Conservation (phyloP, 495 filamentous ascomycete genomes). For the Penicillium egyptiacum region DNA sequence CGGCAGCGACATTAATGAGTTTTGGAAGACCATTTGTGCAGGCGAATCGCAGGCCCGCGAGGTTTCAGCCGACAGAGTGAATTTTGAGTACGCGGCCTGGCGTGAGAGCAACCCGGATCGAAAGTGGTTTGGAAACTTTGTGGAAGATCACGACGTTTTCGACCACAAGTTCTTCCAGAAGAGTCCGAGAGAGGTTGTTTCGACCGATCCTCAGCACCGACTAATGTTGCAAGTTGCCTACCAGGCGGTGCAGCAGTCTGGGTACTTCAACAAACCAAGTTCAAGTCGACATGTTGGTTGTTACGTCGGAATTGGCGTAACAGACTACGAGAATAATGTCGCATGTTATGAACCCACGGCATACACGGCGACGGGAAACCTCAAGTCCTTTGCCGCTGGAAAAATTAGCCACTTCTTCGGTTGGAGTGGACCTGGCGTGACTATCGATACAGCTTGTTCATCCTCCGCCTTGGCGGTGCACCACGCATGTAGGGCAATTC, state of each 20-base stretch:
- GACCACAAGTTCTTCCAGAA: slow-evolving; percentile 56
- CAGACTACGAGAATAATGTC: slow-evolving; percentile 41
- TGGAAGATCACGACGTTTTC: slow-evolving; percentile 40
- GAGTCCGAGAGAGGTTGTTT: slow-evolving; percentile 43
- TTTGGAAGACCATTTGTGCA: slow-evolving; percentile 34
- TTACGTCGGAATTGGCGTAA: slow-evolving; percentile 31
- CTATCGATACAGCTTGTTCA: slow-evolving; percentile 47
- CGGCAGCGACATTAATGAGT: slow-evolving; percentile 38
- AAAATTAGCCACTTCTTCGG: slow-evolving; percentile 38
- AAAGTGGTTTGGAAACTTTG: slow-evolving; percentile 34
- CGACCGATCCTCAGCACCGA: slow-evolving; percentile 54
- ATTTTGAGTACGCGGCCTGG: slow-evolving; percentile 13
- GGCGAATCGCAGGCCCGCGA: slow-evolving; percentile 39
- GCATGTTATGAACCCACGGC: slow-evolving; percentile 32
- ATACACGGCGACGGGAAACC: slow-evolving; percentile 32
- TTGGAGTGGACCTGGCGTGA: slow-evolving; percentile 42
- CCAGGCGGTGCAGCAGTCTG: slow-evolving; percentile 45
- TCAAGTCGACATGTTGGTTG: slow-evolving; percentile 19
- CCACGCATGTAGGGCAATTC: slow-evolving; percentile 34
- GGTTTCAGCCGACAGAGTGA: slow-evolving; percentile 33
- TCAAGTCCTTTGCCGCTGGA: slow-evolving; percentile 27
- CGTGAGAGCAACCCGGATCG: slow-evolving; percentile 28
- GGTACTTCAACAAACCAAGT: slow-evolving; percentile 30
- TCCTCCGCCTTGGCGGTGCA: slow-evolving; percentile 40
- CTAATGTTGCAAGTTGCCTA: slow-evolving; percentile 50